These are phyloP conservation scores for Amanita inopinata DNA, from an alignment of 768 basidiomycete genomes.

Conservation along the genomic window DNA sequence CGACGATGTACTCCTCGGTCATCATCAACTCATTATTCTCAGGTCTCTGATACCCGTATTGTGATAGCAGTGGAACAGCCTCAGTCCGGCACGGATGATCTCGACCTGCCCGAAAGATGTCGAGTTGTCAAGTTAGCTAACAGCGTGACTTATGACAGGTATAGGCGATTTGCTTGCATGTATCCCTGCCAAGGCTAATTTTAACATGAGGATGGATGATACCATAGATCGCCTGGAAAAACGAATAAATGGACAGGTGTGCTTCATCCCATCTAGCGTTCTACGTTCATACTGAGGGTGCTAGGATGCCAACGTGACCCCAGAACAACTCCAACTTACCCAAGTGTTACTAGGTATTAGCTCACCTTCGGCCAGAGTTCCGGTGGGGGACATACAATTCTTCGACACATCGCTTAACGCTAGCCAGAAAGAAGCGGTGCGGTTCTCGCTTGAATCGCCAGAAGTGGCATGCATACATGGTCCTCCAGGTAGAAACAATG, in stretches of 20 bases:
- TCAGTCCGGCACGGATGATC: constrained; percentile 48
- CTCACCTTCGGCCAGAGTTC: constrained; percentile 29
- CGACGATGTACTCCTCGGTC: not conserved
- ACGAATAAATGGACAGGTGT: constrained; percentile 6
- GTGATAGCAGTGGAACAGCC: constrained; percentile 68
- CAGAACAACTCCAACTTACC: constrained; percentile 41
- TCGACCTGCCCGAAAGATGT: constrained; percentile 80
- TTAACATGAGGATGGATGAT: constrained; percentile 66
- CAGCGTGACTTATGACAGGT: constrained; percentile 86
- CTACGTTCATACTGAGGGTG: constrained; percentile 12
- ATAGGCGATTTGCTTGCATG: constrained; percentile 1
- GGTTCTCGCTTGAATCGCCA: constrained; percentile 68
- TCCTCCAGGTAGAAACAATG: constrained; percentile 64
- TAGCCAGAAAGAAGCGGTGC: constrained; percentile 78
- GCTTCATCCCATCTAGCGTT: not conserved
- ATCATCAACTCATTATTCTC: not conserved
- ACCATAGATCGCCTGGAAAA: constrained; percentile 58
- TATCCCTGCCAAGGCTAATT: not conserved
- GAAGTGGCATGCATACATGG: constrained; percentile 94
- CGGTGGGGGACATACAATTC: constrained; percentile 41
- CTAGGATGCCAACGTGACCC: constrained; percentile 30
- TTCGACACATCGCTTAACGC: constrained; percentile 72
- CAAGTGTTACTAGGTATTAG: constrained; percentile 66
- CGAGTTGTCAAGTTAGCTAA: constrained; percentile 85
- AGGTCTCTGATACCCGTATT: constrained; percentile 78